Evolutionary conservation across 2,329 filamentous ascomycete species (phyloP).

Genomic region (Fusarium anguioides): DNA sequence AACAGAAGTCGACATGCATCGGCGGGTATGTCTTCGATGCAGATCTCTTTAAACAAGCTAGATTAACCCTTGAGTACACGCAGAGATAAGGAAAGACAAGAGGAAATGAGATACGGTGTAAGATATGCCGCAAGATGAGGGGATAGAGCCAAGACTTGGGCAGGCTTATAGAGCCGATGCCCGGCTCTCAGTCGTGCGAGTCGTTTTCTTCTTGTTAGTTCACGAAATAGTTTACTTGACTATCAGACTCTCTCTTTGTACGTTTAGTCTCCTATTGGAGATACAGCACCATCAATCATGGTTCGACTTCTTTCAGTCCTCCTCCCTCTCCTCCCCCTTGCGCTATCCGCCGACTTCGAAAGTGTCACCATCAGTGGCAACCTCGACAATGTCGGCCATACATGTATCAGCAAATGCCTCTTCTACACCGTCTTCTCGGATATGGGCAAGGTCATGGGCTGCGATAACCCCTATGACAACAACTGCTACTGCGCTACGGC

Average conservation of each 20-base stretch:
- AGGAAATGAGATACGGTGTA: conserved; percentile 2
- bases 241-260: neutral
- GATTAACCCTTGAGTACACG: neutral
- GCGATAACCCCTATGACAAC: conserved; percentile 42
- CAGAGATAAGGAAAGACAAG: neutral
- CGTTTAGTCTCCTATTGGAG: neutral
- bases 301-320: conserved; percentile 10
- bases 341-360: conserved; percentile 19
- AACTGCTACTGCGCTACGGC: conserved; percentile 45
- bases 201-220: neutral
- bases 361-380: conserved; percentile 34
- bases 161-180: conserved; percentile 8
- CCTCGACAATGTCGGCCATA: conserved; percentile 25
- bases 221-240: neutral
- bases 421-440: conserved; percentile 28
- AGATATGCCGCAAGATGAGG: conserved; percentile 10
- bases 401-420: conserved; percentile 40
- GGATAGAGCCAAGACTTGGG: neutral
- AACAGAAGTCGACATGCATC: conserved; percentile 12
- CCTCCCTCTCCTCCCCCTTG: conserved; percentile 2
- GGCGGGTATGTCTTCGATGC: conserved; percentile 4
- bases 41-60: conserved; percentile 16
- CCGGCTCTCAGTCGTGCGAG: neutral
- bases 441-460: conserved; percentile 39
- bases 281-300: conserved; percentile 15